Conservation (phyloP, 2,329 filamentous ascomycete genomes). For the Ophiostoma sp. region DNA sequence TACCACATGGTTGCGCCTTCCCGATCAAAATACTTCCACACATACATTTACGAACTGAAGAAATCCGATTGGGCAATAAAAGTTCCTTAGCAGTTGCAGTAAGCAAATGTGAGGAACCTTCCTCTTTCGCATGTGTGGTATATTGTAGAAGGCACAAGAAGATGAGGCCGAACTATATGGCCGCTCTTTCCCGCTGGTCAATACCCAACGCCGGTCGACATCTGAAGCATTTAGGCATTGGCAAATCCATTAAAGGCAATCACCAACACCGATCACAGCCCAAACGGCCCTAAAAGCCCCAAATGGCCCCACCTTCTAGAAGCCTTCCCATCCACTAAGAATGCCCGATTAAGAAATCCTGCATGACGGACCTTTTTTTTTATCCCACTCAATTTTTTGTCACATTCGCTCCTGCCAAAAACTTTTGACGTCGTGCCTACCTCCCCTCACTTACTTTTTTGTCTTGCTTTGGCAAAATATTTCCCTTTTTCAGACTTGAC, state of each 20-base stretch:
- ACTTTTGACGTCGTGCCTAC: background rate
- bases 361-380: conserved; percentile 14
- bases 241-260: background rate
- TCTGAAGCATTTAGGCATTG: background rate
- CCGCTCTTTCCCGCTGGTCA: background rate
- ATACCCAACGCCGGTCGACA: background rate
- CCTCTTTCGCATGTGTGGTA: background rate
- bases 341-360: conserved; percentile 17
- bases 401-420: conserved; percentile 14
- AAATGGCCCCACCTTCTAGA: conserved; percentile 22
- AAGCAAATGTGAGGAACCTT: background rate
- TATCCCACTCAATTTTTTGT: conserved; percentile 5
- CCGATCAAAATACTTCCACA: too few species aligned
- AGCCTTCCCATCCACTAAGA: conserved; percentile 23
- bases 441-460: background rate
- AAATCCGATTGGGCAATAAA: background rate
- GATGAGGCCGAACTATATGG: background rate
- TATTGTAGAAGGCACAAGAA: background rate
- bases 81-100: background rate
- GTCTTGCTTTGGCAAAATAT: background rate
- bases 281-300: conserved; percentile 18
- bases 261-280: background rate
- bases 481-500: background rate
- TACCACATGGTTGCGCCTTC: background rate
- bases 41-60: background rate